Conservation (phyloP, 352 stramenopile genomes). For the Phytophthora agathidicida region DNA sequence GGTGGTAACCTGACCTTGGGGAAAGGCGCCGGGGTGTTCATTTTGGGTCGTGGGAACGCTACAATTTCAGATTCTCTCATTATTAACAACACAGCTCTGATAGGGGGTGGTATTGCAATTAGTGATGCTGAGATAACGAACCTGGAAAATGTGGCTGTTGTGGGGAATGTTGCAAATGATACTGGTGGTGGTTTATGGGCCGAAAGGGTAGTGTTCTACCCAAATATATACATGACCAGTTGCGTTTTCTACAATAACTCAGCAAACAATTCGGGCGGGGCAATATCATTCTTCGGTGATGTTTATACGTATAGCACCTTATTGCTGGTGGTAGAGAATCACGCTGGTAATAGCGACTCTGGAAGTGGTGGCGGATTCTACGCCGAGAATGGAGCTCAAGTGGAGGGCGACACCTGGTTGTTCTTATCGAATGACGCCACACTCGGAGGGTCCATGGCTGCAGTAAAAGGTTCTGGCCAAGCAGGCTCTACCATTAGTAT, state of each 20-base stretch:
- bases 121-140: constrained; percentile 11
- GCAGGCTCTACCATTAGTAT: not conserved
- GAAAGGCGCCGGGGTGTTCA: constrained; percentile 38
- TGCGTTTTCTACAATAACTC: constrained; percentile 61
- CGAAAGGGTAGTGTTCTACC: not conserved
- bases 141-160: constrained; percentile 23
- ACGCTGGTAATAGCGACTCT: constrained; percentile 13
- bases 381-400: not conserved
- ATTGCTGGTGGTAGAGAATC: constrained; percentile 44
- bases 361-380: constrained; percentile 41
- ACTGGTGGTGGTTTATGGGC: constrained; percentile 35
- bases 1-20: constrained; percentile 21
- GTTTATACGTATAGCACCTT: constrained; percentile 9
- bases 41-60: constrained; percentile 28
- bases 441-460: constrained; percentile 37
- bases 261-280: constrained; percentile 28
- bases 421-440: constrained; percentile 42
- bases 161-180: constrained; percentile 30
- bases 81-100: constrained; percentile 34
- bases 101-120: constrained; percentile 42
- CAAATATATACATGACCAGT: not conserved
- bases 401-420: constrained; percentile 30
- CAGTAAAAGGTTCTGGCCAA: constrained; percentile 14
- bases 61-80: constrained; percentile 25
- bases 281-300: constrained; percentile 24